A percentile compares a stretch with the other conserved stretches of the same genome.
Evolutionary conservation across 2,329 filamentous ascomycete species (phyloP).

Genomic region (Botrytis galanthina): DNA sequence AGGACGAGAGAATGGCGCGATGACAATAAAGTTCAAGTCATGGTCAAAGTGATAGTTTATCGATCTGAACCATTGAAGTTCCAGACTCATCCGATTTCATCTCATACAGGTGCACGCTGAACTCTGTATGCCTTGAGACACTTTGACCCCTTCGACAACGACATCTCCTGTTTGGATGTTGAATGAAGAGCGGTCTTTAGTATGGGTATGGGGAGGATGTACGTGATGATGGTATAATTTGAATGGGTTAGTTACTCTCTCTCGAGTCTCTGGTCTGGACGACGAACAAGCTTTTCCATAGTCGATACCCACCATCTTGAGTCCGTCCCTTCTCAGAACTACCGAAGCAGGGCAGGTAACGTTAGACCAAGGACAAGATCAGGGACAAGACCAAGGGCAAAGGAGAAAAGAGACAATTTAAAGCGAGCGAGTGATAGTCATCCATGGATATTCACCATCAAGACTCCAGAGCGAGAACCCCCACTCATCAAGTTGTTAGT

Average conservation of each 20-base stretch:
- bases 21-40: not conserved
- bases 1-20: not conserved
- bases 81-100: not conserved
- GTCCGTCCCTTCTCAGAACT: not conserved
- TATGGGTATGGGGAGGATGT: not conserved
- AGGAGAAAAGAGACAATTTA: not conserved
- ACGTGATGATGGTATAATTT: not conserved
- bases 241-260: no score
- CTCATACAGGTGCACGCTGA: not conserved
- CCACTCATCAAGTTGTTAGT: not conserved
- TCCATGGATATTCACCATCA: not conserved
- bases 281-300: not conserved
- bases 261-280: no score
- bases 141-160: not conserved
- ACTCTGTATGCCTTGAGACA: not conserved
- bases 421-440: not conserved
- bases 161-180: not conserved
- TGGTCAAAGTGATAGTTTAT: not conserved
- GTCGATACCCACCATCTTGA: not conserved
- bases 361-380: not conserved
- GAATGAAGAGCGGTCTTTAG: not conserved
- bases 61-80: not conserved
- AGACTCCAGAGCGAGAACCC: not conserved
- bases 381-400: no score
- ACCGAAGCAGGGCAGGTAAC: not conserved